Conservation (phyloP, 2,329 filamentous ascomycete genomes). For the Verruconis gallopava region DNA sequence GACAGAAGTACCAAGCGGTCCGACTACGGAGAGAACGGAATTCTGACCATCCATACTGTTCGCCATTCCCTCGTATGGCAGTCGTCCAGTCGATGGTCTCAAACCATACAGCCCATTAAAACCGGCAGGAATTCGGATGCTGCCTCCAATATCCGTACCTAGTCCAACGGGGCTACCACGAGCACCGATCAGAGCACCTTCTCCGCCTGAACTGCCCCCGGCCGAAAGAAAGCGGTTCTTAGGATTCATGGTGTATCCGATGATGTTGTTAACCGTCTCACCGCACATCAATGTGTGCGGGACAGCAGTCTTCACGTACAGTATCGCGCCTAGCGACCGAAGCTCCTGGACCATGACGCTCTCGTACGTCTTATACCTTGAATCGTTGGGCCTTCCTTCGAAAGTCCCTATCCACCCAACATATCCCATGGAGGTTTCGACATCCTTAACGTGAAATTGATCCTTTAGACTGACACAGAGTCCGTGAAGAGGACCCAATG, state of each 20-base stretch:
- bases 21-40: conserved; percentile 48
- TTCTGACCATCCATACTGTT: conserved; percentile 54
- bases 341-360: conserved; percentile 46
- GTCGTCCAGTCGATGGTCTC: conserved; percentile 39
- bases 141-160: conserved; percentile 40
- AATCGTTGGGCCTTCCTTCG: conserved; percentile 39
- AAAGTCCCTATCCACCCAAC: conserved; percentile 53
- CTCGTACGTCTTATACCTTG: conserved; percentile 39
- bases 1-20: conserved; percentile 46
- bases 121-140: conserved; percentile 39
- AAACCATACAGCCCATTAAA: conserved; percentile 47
- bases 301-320: conserved; percentile 44
- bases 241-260: conserved; percentile 45
- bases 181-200: conserved; percentile 43
- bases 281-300: conserved; percentile 45
- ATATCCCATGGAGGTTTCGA: conserved; percentile 43
- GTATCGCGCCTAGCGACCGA: conserved; percentile 38
- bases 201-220: conserved; percentile 48
- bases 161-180: conserved; percentile 42
- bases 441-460: conserved; percentile 35
- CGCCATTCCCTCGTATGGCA: conserved; percentile 35
- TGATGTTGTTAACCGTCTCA: conserved; percentile 50
- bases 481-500: conserved; percentile 35
- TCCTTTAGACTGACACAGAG: conserved; percentile 37
- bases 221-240: conserved; percentile 40